A percentile compares a stretch with the other conserved stretches of the same genome.
phyloP scores from a whole-genome alignment of 1,284 basidiomycete genomes.

The Inonotus obliquus region DNA sequence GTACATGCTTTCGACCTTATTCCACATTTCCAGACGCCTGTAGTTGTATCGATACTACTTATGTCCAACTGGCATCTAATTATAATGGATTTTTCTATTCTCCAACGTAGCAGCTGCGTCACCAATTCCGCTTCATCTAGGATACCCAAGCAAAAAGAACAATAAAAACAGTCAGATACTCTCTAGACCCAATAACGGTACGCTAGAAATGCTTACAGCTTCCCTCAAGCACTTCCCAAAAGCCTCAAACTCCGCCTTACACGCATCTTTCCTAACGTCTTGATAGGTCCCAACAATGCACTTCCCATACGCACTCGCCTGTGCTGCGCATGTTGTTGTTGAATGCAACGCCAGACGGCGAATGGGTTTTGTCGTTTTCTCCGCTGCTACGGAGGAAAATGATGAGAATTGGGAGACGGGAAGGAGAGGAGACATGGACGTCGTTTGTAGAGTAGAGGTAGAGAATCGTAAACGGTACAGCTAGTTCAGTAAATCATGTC shows the following conservation, averaged over 20 bases:
- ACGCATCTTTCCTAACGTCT: constrained; percentile 72
- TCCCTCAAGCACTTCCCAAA: constrained; percentile 72
- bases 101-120: constrained; percentile 18
- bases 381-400: too few relatives aligned
- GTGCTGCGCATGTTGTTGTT: constrained; percentile 61
- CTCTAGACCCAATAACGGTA: background rate
- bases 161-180: background rate
- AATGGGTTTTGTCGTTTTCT: constrained; percentile 41
- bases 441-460: too few relatives aligned
- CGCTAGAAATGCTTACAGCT: constrained; percentile 44
- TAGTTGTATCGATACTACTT: constrained; percentile 3
- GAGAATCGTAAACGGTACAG: too few relatives aligned
- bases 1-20: background rate
- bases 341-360: constrained; percentile 61
- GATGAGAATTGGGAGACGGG: background rate
- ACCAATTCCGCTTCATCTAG: constrained; percentile 69
- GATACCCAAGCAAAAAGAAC: background rate
- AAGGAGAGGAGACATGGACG: background rate
- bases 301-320: constrained; percentile 73
- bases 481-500: too few relatives aligned
- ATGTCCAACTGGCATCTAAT: background rate
- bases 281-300: constrained; percentile 74
- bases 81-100: background rate
- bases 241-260: constrained; percentile 70
- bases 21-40: background rate